Conservation (phyloP, 345 rosid species). For the Erysimum cheiranthoides region DNA sequence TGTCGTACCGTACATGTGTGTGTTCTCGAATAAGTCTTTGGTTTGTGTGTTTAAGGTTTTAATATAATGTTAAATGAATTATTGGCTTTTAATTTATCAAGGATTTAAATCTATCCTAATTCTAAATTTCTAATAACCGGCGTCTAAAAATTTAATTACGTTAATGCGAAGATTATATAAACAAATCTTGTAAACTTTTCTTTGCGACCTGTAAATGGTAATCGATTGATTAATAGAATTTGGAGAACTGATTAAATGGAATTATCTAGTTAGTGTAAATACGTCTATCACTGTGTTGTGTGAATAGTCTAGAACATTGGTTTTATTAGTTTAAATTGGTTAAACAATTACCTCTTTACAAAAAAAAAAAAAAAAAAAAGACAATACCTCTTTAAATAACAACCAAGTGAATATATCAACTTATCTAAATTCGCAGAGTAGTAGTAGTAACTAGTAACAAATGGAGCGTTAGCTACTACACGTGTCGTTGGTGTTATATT, state of each 20-base stretch:
- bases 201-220: not conserved
- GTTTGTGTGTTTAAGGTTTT: slow-evolving; percentile 25
- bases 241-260: not conserved
- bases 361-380: no score
- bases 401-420: not conserved
- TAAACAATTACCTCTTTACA: no score
- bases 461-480: slow-evolving; percentile 21
- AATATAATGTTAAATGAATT: slow-evolving; percentile 28
- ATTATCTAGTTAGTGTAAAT: not conserved
- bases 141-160: not conserved
- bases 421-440: not conserved
- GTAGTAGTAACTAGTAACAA: slow-evolving; percentile 1
- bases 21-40: slow-evolving; percentile 37
- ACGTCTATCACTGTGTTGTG: not conserved
- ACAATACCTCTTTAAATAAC: not conserved
- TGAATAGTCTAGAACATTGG: not conserved
- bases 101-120: not conserved
- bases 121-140: not conserved
- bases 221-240: not conserved
- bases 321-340: not conserved
- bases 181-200: no score
- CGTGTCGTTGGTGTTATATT: slow-evolving; percentile 6
- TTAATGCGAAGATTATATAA: not conserved
- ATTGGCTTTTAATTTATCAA: not conserved
- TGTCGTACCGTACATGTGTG: slow-evolving; percentile 34